Evolutionary conservation across 2,329 filamentous ascomycete species (phyloP).

Genomic region (Venturia carpophila): DNA sequence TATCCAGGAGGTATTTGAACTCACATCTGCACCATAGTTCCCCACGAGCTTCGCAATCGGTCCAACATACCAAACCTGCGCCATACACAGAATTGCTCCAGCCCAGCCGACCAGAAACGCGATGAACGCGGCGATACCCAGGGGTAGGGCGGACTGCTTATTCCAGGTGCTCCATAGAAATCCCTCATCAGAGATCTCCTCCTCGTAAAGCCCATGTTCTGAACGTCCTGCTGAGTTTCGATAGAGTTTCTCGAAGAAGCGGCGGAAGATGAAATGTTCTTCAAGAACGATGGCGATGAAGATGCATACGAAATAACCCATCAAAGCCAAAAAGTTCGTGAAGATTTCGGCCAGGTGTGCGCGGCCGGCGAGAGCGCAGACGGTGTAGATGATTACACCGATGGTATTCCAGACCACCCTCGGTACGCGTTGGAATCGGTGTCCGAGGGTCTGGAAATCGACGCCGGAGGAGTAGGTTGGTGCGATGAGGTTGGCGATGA

Average conservation of each 20-base stretch:
- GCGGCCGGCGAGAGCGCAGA: constrained; percentile 62
- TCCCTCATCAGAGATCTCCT: constrained; percentile 22
- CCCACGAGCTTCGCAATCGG: constrained; percentile 20
- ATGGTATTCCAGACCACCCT: constrained; percentile 29
- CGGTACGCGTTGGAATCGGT: constrained; percentile 50
- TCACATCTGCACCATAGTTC: constrained; percentile 18
- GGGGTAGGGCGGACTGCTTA: constrained; percentile 25
- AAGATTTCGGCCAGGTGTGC: constrained; percentile 36
- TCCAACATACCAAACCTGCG: constrained; percentile 29
- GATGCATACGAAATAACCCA: constrained; percentile 28
- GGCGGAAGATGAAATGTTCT: constrained; percentile 34
- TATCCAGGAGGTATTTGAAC: constrained; percentile 23
- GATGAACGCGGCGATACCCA: constrained; percentile 30
- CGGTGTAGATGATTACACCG: constrained; percentile 14
- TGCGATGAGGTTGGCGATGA: constrained; percentile 53
- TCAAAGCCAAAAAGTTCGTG: constrained; percentile 25
- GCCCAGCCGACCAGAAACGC: constrained; percentile 30
- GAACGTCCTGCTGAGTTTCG: constrained; percentile 45
- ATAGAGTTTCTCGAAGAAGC: constrained; percentile 58
- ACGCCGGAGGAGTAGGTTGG: constrained; percentile 56
- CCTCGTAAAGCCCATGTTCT: constrained; percentile 15
- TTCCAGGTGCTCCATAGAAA: constrained; percentile 29
- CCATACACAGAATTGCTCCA: constrained; percentile 32
- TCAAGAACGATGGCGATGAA: constrained; percentile 23
- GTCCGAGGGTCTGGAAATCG: constrained; percentile 56